Conservation (phyloP, 1,284 basidiomycete species). For the Malassezia arunalokei region DNA sequence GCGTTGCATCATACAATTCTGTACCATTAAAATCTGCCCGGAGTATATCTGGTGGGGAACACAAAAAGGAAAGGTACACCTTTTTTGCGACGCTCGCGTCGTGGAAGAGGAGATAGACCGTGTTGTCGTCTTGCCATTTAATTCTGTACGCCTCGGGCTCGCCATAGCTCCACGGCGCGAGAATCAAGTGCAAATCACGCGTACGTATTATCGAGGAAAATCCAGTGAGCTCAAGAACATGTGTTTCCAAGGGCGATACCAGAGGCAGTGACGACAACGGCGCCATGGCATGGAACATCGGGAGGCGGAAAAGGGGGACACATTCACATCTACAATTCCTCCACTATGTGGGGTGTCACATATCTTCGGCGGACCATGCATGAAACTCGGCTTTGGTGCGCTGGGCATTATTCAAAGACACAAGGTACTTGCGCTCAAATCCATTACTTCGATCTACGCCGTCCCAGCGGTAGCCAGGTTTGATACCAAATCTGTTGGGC, state of each 20-base stretch:
- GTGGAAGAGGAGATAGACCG: constrained; percentile 83
- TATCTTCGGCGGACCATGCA: background rate
- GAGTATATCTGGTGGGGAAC: constrained; percentile 55
- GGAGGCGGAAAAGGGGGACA: background rate
- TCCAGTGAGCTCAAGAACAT: constrained; percentile 78
- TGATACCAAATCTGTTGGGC: constrained; percentile 87
- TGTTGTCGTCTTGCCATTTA: constrained; percentile 96
- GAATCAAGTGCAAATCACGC: constrained; percentile 80
- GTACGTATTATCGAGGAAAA: constrained; percentile 94
- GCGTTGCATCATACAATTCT: background rate
- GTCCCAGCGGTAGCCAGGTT: constrained; percentile 91
- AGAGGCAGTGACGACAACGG: constrained; percentile 22
- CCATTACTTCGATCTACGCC: constrained; percentile 62
- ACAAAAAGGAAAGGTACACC: constrained; percentile 73
- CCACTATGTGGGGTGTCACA: background rate
- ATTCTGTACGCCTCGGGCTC: constrained; percentile 77
- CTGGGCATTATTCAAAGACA: constrained; percentile 56
- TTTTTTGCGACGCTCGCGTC: constrained; percentile 62
- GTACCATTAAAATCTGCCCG: constrained; percentile 3
- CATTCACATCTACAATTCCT: constrained; percentile 9
- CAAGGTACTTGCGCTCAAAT: constrained; percentile 67
- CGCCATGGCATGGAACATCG: background rate
- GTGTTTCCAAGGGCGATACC: constrained; percentile 76
- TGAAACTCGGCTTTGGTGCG: constrained; percentile 6
- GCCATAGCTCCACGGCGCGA: constrained; percentile 79